Evolutionary conservation across 768 basidiomycete species (phyloP).

Genomic region (Podaxis sp.): DNA sequence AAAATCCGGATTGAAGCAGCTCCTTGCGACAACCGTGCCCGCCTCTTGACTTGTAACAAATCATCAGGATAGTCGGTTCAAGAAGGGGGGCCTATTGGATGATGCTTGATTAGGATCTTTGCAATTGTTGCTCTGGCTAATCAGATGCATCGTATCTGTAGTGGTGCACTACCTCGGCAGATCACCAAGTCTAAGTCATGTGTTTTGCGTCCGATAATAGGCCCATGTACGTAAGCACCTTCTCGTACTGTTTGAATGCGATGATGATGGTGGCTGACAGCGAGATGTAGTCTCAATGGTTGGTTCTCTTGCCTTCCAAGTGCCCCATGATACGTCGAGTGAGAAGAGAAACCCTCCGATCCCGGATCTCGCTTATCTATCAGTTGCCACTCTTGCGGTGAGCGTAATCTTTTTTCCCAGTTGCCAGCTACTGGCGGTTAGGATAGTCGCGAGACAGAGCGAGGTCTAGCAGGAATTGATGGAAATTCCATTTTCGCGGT

Average conservation of each 20-base stretch:
- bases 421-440: not conserved
- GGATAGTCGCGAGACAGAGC: too few relatives aligned
- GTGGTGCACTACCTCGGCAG: not conserved
- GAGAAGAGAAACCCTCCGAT: not conserved
- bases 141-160: not conserved
- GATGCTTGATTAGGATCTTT: not conserved
- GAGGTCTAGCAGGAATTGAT: not conserved
- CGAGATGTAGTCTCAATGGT: not conserved
- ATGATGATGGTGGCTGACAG: not conserved
- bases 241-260: not conserved
- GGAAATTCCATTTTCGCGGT: not conserved
- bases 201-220: not conserved
- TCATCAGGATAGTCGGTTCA: not conserved
- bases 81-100: not conserved
- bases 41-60: not conserved
- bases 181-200: not conserved
- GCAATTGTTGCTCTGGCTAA: not conserved
- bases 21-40: not conserved
- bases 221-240: not conserved
- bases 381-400: not conserved
- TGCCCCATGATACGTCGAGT: not conserved
- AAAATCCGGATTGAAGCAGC: not conserved
- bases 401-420: not conserved
- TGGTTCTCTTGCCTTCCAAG: not conserved
- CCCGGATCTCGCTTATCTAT: constrained; percentile 2